Percentiles rank a stretch among this genome's conserved stretches.
These are phyloP conservation scores for Tilletia setariae DNA, from an alignment of 1,284 basidiomycete species.

Conservation along the genomic window DNA sequence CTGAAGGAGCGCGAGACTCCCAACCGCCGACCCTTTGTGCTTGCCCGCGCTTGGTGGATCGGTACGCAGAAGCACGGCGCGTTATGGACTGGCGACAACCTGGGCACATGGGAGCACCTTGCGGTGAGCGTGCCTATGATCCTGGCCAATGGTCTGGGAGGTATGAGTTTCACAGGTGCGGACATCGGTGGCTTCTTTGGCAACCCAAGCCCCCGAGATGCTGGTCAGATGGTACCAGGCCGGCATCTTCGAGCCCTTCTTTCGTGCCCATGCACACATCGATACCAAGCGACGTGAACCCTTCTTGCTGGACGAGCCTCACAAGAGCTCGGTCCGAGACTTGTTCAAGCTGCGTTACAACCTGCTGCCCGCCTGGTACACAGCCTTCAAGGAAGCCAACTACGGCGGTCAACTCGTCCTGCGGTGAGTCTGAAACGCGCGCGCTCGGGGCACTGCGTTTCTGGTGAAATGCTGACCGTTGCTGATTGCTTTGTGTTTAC, in stretches of 20 bases:
- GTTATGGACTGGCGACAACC: conserved; percentile 98
- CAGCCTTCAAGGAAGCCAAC: conserved; percentile 67
- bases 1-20: conserved; percentile 68
- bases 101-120: conserved; percentile 97
- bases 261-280: conserved; percentile 95
- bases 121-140: conserved; percentile 90
- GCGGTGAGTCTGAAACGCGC: conserved; percentile 55
- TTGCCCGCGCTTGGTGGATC: conserved; percentile 90
- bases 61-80: conserved; percentile 94
- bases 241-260: conserved; percentile 92
- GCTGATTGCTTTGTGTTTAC: no score
- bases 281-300: conserved; percentile 98
- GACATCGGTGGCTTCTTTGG: conserved; percentile 99
- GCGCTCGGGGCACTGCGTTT: conserved; percentile 64
- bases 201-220: conserved; percentile 88
- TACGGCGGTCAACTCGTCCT: conserved; percentile 46
- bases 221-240: conserved; percentile 96
- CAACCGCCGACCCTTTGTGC: conserved; percentile 71
- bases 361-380: conserved; percentile 92
- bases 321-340: conserved; percentile 75
- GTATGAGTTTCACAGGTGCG: conserved; percentile 90
- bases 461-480: no score
- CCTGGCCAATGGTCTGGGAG: conserved; percentile 82
- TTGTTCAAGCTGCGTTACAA: conserved; percentile 79
- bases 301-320: conserved; percentile 83